phyloP scores from a whole-genome alignment of 2,329 filamentous ascomycete genomes.

The Penicillium italicum region DNA sequence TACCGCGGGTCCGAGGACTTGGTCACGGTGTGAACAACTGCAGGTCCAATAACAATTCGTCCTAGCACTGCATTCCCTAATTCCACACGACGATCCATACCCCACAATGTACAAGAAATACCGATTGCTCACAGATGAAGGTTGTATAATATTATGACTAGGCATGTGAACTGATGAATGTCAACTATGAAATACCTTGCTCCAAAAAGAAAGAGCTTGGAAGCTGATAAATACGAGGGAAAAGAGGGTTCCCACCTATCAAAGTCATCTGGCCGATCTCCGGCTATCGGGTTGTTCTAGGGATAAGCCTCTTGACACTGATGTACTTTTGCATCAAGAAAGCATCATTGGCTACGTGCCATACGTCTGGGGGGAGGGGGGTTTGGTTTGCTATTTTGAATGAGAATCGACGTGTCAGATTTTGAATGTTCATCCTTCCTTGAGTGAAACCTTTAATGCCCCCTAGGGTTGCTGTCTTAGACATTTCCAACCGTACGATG shows the following conservation, averaged over 20 bases:
- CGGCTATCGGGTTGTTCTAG: conserved; percentile 7
- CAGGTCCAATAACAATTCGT: conserved; percentile 15
- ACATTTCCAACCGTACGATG: conserved; percentile 8
- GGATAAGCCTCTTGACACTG: neutral
- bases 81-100: conserved; percentile 22
- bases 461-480: conserved; percentile 17
- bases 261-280: conserved; percentile 15
- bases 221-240: neutral
- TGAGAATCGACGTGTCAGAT: conserved; percentile 3
- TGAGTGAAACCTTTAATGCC: conserved; percentile 17
- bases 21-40: conserved; percentile 1
- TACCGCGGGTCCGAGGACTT: conserved; percentile 12
- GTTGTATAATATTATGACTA: neutral
- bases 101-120: conserved; percentile 16
- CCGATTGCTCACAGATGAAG: neutral
- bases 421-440: neutral
- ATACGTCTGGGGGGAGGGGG: neutral
- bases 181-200: neutral
- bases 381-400: neutral
- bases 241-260: conserved; percentile 11
- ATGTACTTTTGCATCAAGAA: neutral
- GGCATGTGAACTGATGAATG: neutral
- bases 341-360: conserved; percentile 2
- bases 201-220: neutral
- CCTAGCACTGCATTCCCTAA: conserved; percentile 11